Percentiles rank a stretch among this genome's conserved stretches.
phyloP scores from a whole-genome alignment of 2,329 filamentous ascomycete genomes.

The Penicillium sp. region DNA sequence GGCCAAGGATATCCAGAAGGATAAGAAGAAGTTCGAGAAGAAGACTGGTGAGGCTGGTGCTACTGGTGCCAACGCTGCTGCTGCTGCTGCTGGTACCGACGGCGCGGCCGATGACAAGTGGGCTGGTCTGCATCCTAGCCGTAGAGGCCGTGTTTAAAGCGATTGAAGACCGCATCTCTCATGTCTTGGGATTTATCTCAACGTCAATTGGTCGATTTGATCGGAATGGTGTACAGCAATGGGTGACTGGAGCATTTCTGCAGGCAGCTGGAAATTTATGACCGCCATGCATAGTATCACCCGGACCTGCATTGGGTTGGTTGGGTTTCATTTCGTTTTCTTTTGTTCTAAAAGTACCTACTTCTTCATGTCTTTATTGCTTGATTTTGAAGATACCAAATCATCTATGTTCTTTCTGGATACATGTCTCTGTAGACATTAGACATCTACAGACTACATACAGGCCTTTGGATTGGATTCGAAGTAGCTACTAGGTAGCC shows the following conservation, averaged over 20 bases:
- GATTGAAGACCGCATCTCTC: background rate
- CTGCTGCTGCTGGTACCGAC: conserved; percentile 7
- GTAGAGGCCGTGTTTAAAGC: conserved; percentile 35
- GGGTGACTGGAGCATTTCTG: conserved; percentile 5
- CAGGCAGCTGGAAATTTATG: conserved; percentile 3
- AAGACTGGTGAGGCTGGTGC: conserved; percentile 20
- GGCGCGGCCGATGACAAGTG: conserved; percentile 25
- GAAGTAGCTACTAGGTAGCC: too few species aligned
- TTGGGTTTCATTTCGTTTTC: conserved; percentile 8
- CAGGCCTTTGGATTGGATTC: too few species aligned
- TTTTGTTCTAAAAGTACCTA: conserved; percentile 12
- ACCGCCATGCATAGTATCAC: conserved; percentile 1
- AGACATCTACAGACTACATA: too few species aligned
- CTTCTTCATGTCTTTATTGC: conserved; percentile 12
- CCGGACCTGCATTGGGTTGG: background rate
- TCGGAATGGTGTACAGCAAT: conserved; percentile 1
- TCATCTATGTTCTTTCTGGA: conserved; percentile 7
- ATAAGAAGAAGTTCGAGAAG: conserved; percentile 36
- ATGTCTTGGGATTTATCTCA: background rate
- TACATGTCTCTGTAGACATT: background rate
- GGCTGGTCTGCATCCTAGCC: conserved; percentile 45
- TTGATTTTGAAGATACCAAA: conserved; percentile 16
- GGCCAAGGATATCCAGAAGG: conserved; percentile 48
- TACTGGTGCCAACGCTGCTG: conserved; percentile 24
- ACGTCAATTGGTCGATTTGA: background rate